A percentile compares a stretch with the other conserved stretches of the same genome.
Conservation (phyloP, 2,329 filamentous ascomycete species). For the Nothophaeocryptopus gaeumannii region DNA sequence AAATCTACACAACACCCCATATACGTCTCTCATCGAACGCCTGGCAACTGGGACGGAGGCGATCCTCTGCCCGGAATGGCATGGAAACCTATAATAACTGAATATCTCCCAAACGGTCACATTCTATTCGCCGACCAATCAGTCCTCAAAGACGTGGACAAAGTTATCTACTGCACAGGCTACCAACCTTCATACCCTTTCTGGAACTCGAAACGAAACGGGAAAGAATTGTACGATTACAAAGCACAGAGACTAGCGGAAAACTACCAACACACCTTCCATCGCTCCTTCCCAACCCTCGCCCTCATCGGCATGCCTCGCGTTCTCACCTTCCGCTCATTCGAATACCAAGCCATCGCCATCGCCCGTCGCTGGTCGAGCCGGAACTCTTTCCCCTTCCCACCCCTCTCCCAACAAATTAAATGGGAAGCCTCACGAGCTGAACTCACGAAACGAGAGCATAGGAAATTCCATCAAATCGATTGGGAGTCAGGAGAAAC, state of each 20-base stretch:
- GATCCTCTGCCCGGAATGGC: constrained; percentile 47
- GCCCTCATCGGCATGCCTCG: constrained; percentile 54
- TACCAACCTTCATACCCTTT: constrained; percentile 46
- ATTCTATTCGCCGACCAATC: constrained; percentile 32
- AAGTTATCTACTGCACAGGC: constrained; percentile 35
- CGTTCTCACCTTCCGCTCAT: constrained; percentile 53
- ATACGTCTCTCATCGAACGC: constrained; percentile 52
- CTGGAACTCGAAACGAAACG: constrained; percentile 50
- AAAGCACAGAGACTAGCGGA: constrained; percentile 42
- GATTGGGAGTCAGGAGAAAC: constrained; percentile 54
- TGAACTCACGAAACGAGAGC: constrained; percentile 30
- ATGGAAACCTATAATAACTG: constrained; percentile 55
- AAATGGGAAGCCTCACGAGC: constrained; percentile 49
- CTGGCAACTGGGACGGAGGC: constrained; percentile 52
- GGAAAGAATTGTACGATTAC: constrained; percentile 51
- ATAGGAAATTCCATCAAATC: constrained; percentile 53
- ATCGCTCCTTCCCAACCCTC: constrained; percentile 48
- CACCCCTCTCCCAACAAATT: constrained; percentile 42
- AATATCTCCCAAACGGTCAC: constrained; percentile 35
- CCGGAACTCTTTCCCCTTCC: constrained; percentile 42
- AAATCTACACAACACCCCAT: constrained; percentile 40
- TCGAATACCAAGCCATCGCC: constrained; percentile 57
- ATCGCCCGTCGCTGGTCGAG: constrained; percentile 50
- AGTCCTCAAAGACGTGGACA: constrained; percentile 27
- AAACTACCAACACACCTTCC: constrained; percentile 55